A percentile compares a stretch with the other conserved stretches of the same genome.
These are phyloP conservation scores for Adiantum capillusveneris DNA, from an alignment of 75 land plant genomes.

Conservation along the genomic window DNA sequence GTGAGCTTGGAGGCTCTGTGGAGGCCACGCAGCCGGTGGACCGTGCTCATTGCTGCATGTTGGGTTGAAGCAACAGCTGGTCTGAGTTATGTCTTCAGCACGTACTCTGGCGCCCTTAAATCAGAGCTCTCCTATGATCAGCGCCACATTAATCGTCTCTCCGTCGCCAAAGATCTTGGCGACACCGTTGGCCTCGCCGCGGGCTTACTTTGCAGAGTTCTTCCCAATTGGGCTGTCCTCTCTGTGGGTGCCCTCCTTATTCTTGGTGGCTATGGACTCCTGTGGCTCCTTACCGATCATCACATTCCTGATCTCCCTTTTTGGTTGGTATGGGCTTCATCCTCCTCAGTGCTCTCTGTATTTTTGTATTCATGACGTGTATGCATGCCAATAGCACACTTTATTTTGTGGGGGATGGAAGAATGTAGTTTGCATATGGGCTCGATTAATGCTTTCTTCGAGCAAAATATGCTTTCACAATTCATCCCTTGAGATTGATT, in stretches of 20 bases:
- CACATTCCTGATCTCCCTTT: slow-evolving; percentile 12
- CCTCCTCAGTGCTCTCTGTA: neutral
- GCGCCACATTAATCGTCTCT: slow-evolving; percentile 32
- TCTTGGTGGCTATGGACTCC: slow-evolving; percentile 19
- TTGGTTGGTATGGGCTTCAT: slow-evolving; percentile 17
- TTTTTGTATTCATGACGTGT: neutral
- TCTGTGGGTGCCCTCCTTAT: slow-evolving; percentile 22
- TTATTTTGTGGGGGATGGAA: too few species aligned
- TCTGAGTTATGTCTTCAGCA: slow-evolving; percentile 37
- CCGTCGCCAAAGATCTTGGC: slow-evolving; percentile 45
- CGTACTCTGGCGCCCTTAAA: slow-evolving; percentile 32
- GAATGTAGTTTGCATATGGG: too few species aligned
- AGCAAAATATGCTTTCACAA: too few species aligned
- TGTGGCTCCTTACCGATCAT: slow-evolving; percentile 16
- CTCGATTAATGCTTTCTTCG: too few species aligned
- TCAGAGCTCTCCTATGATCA: slow-evolving; percentile 27
- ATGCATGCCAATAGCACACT: too few species aligned
- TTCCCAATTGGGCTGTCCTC: slow-evolving; percentile 25
- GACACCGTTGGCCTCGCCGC: slow-evolving; percentile 36
- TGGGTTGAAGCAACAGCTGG: slow-evolving; percentile 38
- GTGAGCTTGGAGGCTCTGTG: too few species aligned
- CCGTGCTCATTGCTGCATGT: slow-evolving; percentile 36
- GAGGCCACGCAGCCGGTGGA: too few species aligned
- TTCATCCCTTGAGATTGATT: too few species aligned
- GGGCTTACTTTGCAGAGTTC: slow-evolving; percentile 25